Base-by-base conservation (phyloP, 345 rosid genomes). In the Rubroshorea leprosula region DNA sequence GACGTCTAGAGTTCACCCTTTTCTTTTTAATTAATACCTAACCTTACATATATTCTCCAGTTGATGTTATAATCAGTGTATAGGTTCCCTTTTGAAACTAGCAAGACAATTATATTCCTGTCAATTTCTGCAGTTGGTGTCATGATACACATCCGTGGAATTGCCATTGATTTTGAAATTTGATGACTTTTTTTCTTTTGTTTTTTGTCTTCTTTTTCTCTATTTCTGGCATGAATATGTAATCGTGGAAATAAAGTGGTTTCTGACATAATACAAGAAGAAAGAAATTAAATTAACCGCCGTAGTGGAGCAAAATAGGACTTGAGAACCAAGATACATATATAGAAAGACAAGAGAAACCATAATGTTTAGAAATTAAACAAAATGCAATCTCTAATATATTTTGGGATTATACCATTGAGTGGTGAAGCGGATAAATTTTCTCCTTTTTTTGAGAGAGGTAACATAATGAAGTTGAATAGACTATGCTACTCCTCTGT, bases 371-470 rank as follows among this genome's bases (percentile, higher is more conserved):
- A 29, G 12, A 4, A 35, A 35, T 6, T 1, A 35, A 35, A 35
- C 3, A 35, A 35, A 35, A 35, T 2, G 41, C 41, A 35, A 39
- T 57, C 58, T 57, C 7, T 16, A 62, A 44, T 44, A 57, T 35
- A 4, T 35, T 54, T 12, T 58, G 60, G 35, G 69, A 69, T 47
- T 65, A n/a, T n/a, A 68, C 78, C 74, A 62, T 19, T 55, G 52
- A 68, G 79, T 76, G 65, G 65, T 85, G 88, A 78, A 80, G 92
- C 62, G 56, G 76, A 82, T 69, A 73, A 85, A 82, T 80, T 85
- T 85, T 72, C 85, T 69, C 73, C 73, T 49, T 54, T n/a, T n/a
- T n/a, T 51, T 23, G 43, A 47, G 49, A 59, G 57, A 22, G 17
- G 22, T 18, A 18, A 20, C 47, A 44, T 11, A 25, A 3, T 35